Evolutionary conservation across 371 early-diverging fungal genomes (phyloP), one percentile per base, ranked within the genome.

Genomic region (Dipsacomyces acuminosporus): DNA sequence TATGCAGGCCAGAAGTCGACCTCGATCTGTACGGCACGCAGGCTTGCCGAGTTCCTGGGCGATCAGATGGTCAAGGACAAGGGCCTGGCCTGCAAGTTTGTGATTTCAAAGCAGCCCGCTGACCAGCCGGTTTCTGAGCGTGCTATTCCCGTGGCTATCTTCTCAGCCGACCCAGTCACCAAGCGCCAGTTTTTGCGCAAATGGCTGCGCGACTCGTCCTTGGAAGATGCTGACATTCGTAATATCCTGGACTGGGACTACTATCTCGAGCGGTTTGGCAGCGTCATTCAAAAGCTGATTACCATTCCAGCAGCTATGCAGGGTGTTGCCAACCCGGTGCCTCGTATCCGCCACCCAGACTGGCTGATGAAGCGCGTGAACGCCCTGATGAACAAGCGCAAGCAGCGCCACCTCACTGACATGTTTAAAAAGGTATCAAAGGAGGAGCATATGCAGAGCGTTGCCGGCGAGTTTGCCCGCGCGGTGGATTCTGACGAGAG

Each of bases 261-360:
- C 74, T 99, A 99, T 69, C 59, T 91, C 50, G 97, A 97, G 59
- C 88, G 99, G 33, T 92, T 99, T 57, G 93, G 92, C 17, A 85
- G 87, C 20, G 93, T 95, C 1, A 89, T 99, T 60, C 95, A 93
- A 65, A 97, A 98, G 69, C 76, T 99, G 38, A 96, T 99, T 58
- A 93, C 98, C 4, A 96, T 99, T 61, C 99, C 99, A 4, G 99
- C 99, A 2, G 93, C 96, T 3, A 89, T 94, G 89, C 99, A 99
- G 73, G 82, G 86, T 21, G 86, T 99, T 4, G 26, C 78, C 6
- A 99, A 99, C 71, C 99, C 99, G 1, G 84, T 99, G 3, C 89
- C 91, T 15, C 80, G 98, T 21, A 85, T 99, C 2, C 73, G 78
- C 11, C 92, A 94, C 65, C 99, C 99, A 0, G 93, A 96, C 48